Base-by-base conservation (phyloP, 176 grass and related monocot species). In the Oryza nivara region DNA sequence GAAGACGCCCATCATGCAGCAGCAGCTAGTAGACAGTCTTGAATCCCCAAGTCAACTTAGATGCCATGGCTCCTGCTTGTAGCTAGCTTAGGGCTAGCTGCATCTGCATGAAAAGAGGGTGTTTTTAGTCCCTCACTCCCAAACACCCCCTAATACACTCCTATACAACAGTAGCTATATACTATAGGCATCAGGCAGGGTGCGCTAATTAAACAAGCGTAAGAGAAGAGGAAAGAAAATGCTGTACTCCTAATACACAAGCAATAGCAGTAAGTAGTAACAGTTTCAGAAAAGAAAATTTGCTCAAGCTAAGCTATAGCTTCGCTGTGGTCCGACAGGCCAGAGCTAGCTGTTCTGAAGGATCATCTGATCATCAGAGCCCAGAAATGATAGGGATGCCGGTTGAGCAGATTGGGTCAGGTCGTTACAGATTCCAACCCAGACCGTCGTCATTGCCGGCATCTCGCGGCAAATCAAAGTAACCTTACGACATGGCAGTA, bases 381-480 rank as follows among this genome's bases (percentile, higher is more conserved):
- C 81, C 78, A 89, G 65, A 82, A 68, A 48, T 63, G 67, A 76
- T 47, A 48, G 56, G 16, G 9, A 17, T 10, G 30, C 17, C 38
- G 83, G 51, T 63, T 15, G 72, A 76, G 72, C 45, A 82, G 78
- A 82, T 48, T 34, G 41, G 83, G 6, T 49, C 73, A 65, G 78
- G 19, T 28, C 28, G 28, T 47, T 72, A 61, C 32, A 72, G 73
- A 47, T 78, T 86, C 68, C 67, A 72, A 44, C 7, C 43, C 43
- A 45, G 72, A 16, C n/a, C n/a, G 30, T 80, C n/a, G 30, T 80
- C 36, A 67, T 54, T 41, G 56, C 17, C 4, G 41, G 73, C 47
- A 44, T 43, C 34, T 77, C 48, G 28, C 28, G 58, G n/a, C 15
- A 17, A 17, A 45, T 70, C 19, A 34, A 28, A 79, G 41, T 9